Evolutionary conservation across 2,329 filamentous ascomycete genomes (phyloP).

Genomic region (Xylariaceae sp.): DNA sequence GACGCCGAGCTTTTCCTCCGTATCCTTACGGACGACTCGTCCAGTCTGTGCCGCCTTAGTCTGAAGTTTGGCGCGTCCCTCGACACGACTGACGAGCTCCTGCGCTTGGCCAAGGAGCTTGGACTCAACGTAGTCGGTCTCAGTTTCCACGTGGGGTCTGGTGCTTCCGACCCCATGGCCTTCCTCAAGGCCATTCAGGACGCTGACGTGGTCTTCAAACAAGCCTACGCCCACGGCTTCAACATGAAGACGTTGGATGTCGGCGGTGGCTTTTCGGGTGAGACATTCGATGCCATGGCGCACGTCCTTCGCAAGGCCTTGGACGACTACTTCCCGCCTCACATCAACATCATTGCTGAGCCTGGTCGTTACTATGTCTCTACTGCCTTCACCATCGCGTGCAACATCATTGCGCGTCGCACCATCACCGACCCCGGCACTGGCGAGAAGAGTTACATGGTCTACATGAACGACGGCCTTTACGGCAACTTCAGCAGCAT

Average conservation of each 20-base stretch:
- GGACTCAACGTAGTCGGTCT: slow-evolving; percentile 90
- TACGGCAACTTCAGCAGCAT: slow-evolving; percentile 99
- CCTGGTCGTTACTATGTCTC: slow-evolving; percentile 95
- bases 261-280: slow-evolving; percentile 85
- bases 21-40: slow-evolving; percentile 93
- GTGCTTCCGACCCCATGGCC: slow-evolving; percentile 85
- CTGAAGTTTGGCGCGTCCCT: slow-evolving; percentile 95
- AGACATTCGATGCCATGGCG: slow-evolving; percentile 90
- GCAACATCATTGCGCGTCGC: slow-evolving; percentile 92
- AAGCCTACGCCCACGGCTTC: slow-evolving; percentile 71
- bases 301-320: slow-evolving; percentile 71
- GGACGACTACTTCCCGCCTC: slow-evolving; percentile 79
- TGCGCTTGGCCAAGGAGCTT: slow-evolving; percentile 73
- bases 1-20: slow-evolving; percentile 87
- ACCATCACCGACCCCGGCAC: slow-evolving; percentile 69
- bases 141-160: slow-evolving; percentile 96
- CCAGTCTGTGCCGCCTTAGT: slow-evolving; percentile 88
- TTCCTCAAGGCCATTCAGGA: slow-evolving; percentile 90
- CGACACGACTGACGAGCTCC: slow-evolving; percentile 70
- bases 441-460: slow-evolving; percentile 76
- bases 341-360: slow-evolving; percentile 84
- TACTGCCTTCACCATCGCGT: slow-evolving; percentile 87
- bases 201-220: slow-evolving; percentile 82
- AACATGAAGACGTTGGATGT: slow-evolving; percentile 84
- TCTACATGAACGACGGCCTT: slow-evolving; percentile 95